A percentile compares a stretch with the other conserved stretches of the same genome.
These are phyloP conservation scores for Strobilomyces confusus DNA, from an alignment of 768 basidiomycete species.

Conservation along the genomic window DNA sequence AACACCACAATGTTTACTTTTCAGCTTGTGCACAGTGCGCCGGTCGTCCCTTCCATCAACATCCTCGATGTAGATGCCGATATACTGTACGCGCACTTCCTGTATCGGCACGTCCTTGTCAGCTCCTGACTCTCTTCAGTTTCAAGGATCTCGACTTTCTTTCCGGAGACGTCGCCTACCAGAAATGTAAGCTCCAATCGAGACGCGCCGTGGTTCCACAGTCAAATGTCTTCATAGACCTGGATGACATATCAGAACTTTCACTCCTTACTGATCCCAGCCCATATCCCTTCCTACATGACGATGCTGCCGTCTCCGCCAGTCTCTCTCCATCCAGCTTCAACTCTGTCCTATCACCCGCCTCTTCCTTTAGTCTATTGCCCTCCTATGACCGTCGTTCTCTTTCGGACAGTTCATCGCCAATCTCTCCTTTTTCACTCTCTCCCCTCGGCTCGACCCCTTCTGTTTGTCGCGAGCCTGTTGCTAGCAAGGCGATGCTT, in stretches of 20 bases:
- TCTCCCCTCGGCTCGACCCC: conserved; percentile 9
- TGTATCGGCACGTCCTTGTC: neutral
- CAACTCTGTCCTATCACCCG: conserved; percentile 21
- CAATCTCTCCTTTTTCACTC: no score
- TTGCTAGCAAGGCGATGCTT: conserved; percentile 32
- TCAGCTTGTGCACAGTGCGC: neutral
- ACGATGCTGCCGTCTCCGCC: neutral
- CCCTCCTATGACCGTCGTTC: conserved; percentile 22
- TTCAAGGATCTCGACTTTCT: neutral
- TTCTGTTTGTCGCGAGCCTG: conserved; percentile 12
- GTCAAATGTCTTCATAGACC: conserved; percentile 9
- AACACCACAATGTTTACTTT: neutral
- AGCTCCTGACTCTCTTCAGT: conserved; percentile 13
- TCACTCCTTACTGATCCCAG: conserved; percentile 7
- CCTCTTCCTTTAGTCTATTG: conserved; percentile 23
- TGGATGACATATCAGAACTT: conserved; percentile 22
- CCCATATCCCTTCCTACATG: conserved; percentile 16
- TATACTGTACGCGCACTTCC: conserved; percentile 16
- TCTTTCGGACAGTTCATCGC: conserved; percentile 22
- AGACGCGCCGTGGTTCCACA: conserved; percentile 20
- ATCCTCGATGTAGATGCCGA: conserved; percentile 10
- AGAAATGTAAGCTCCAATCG: conserved; percentile 5
- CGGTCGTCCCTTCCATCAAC: conserved; percentile 16
- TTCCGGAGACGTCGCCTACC: neutral
- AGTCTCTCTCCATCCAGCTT: conserved; percentile 13